Evolutionary conservation across 1,139 yeast genomes (phyloP).

Genomic region (Taiozyma onychis): DNA sequence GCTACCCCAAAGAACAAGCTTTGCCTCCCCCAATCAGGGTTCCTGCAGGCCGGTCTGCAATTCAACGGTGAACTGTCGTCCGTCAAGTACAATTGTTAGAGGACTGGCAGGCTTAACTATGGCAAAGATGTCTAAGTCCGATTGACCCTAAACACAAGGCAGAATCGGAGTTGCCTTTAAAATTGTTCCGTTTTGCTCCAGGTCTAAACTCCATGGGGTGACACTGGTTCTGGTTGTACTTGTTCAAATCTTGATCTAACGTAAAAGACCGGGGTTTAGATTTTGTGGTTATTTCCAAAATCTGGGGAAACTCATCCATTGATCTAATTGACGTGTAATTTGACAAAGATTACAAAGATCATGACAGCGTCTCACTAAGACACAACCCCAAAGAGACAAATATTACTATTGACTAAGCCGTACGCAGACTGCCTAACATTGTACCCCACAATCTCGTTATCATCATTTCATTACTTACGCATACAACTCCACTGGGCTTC

Average conservation of each 20-base stretch:
- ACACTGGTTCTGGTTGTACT: background rate
- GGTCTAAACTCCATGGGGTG: background rate
- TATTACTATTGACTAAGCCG: background rate
- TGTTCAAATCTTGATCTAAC: background rate
- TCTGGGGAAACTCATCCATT: background rate
- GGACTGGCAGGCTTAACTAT: background rate
- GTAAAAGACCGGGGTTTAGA: background rate
- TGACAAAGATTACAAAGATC: background rate
- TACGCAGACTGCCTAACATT: background rate
- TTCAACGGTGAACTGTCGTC: conserved; percentile 5
- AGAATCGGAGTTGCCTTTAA: background rate
- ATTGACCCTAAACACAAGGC: background rate
- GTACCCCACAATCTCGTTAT: background rate
- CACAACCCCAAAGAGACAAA: background rate
- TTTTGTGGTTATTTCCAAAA: background rate
- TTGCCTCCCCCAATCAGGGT: background rate
- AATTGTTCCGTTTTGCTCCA: background rate
- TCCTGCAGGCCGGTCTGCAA: background rate
- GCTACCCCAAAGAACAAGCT: background rate
- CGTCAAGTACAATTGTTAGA: background rate
- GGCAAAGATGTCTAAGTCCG: background rate
- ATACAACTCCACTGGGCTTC: background rate
- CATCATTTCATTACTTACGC: background rate
- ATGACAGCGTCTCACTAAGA: background rate
- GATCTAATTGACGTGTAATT: background rate